Base-by-base conservation (phyloP, 495 filamentous ascomycete species). In the Amniculicola lignicola region DNA sequence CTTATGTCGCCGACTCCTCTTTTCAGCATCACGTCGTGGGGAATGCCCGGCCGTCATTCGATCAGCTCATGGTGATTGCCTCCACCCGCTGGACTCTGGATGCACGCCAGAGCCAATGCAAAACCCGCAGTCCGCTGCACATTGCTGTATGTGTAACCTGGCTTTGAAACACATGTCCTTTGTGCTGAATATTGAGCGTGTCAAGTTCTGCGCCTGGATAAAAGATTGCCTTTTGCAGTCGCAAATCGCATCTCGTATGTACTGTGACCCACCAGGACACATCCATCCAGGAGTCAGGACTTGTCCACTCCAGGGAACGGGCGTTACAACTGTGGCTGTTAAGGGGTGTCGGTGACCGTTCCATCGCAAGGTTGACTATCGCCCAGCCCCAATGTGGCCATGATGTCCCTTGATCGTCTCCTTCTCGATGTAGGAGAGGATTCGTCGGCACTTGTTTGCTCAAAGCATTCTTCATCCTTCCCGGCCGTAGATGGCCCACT, bases 351-450 rank as follows among this genome's bases (percentile, higher is more conserved):
- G 35, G 24, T 35, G 15, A 18, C 7, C 29, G 37, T 18, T 14
- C 4, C 24, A 15, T 51, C 39, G 33, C 48, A 24, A 51, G 31
- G 48, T 36, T 51, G 48, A 47, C 48, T 51, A n/a, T 40, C 29
- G 29, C 29, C 45, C n/a, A 12, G n/a, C n/a, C n/a, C n/a, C n/a
- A n/a, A n/a, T 24, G 12, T 44, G 18, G 12, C 14, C 21, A 29
- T 12, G n/a, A n/a, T 40, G 7, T 9, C 37, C 25, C 25, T 15
- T 14, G 10, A 46, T 22, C 12, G 22, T 22, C 21, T 27, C 21
- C 12, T 46, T 24, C 37, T 24, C 49, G 9, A 4, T 42, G 49
- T 4, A 52, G 49, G 49, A 52, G n/a, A n/a, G n/a, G n/a, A n/a
- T n/a, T n/a, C n/a, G n/a, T n/a, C n/a, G n/a, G n/a, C n/a, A n/a